Conservation (phyloP, 2,329 filamentous ascomycete genomes). For the Penicillium sp. region DNA sequence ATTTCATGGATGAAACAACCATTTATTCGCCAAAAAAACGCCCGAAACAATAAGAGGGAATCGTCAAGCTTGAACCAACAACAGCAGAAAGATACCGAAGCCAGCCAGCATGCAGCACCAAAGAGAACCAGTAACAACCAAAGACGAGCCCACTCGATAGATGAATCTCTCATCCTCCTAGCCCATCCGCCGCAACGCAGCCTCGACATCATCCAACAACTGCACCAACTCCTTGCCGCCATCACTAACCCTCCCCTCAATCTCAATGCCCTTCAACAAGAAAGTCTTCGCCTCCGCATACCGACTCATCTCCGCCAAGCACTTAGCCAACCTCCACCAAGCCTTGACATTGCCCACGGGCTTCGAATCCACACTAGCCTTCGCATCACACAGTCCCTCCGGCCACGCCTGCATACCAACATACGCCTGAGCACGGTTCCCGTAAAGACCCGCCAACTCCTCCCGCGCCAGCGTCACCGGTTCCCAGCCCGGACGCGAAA, state of each 20-base stretch:
- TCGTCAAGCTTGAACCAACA: conserved; percentile 10
- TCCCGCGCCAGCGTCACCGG: conserved; percentile 80
- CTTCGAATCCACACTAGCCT: conserved; percentile 86
- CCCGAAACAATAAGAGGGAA: conserved; percentile 18
- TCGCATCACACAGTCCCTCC: conserved; percentile 83
- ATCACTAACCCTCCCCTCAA: conserved; percentile 66
- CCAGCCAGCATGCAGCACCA: conserved; percentile 14
- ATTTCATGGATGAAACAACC: neutral
- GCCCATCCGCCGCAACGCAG: conserved; percentile 58
- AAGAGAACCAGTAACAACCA: neutral
- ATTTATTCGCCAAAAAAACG: conserved; percentile 12
- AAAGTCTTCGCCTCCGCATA: conserved; percentile 80
- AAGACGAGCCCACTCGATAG: neutral
- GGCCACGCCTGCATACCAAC: conserved; percentile 81
- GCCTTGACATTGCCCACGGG: conserved; percentile 86
- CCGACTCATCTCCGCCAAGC: conserved; percentile 87
- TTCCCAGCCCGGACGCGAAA: conserved; percentile 83
- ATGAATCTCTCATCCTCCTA: neutral
- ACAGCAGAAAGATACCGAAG: conserved; percentile 2
- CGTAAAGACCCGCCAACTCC: conserved; percentile 77
- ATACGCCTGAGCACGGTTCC: conserved; percentile 87
- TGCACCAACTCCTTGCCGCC: conserved; percentile 59
- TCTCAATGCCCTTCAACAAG: conserved; percentile 76
- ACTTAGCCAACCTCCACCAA: conserved; percentile 87
- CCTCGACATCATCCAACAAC: conserved; percentile 64